Evolutionary conservation across 2,329 filamentous ascomycete species (phyloP).

Genomic region (Ceratocystiopsis minuta): DNA sequence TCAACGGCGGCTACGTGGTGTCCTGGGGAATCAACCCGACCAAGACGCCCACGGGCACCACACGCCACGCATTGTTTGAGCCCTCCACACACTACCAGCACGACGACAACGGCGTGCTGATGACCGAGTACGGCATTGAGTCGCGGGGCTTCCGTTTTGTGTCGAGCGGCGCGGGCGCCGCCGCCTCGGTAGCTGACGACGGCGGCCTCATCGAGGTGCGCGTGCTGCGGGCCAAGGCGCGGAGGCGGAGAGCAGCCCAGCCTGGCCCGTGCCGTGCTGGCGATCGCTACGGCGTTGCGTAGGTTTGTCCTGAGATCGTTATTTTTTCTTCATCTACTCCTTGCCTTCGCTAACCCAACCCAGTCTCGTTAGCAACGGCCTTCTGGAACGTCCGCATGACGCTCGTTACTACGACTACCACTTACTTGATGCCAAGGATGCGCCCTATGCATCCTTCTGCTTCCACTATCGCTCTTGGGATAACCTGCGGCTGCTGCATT

Average conservation of each 20-base stretch:
- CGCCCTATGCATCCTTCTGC: slow-evolving; percentile 33
- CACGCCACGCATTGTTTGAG: slow-evolving; percentile 27
- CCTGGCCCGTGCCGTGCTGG: slow-evolving; percentile 27
- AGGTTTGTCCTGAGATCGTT: slow-evolving; percentile 12
- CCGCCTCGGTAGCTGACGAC: slow-evolving; percentile 28
- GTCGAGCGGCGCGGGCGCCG: slow-evolving; percentile 15
- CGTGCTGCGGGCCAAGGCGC: slow-evolving; percentile 32
- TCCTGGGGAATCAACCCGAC: slow-evolving; percentile 32
- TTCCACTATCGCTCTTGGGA: slow-evolving; percentile 39
- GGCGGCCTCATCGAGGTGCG: slow-evolving; percentile 37
- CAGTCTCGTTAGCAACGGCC: slow-evolving; percentile 33
- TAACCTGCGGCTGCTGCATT: slow-evolving; percentile 27
- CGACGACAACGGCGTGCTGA: slow-evolving; percentile 18
- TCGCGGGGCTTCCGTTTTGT: slow-evolving; percentile 33
- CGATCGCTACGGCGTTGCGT: slow-evolving; percentile 35
- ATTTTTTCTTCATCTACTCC: background rate
- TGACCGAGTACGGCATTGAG: slow-evolving; percentile 25
- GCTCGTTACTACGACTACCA: slow-evolving; percentile 33
- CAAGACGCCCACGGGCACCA: slow-evolving; percentile 19
- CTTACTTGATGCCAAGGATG: slow-evolving; percentile 30
- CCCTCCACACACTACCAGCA: slow-evolving; percentile 24
- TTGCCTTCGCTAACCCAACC: background rate
- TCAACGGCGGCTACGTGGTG: slow-evolving; percentile 34
- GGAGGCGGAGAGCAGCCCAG: slow-evolving; percentile 23
- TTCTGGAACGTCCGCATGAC: slow-evolving; percentile 32